Evolutionary conservation across 257 asterid genomes (phyloP), one percentile per base, ranked within the genome.

Genomic region (Leonotis leonurus): DNA sequence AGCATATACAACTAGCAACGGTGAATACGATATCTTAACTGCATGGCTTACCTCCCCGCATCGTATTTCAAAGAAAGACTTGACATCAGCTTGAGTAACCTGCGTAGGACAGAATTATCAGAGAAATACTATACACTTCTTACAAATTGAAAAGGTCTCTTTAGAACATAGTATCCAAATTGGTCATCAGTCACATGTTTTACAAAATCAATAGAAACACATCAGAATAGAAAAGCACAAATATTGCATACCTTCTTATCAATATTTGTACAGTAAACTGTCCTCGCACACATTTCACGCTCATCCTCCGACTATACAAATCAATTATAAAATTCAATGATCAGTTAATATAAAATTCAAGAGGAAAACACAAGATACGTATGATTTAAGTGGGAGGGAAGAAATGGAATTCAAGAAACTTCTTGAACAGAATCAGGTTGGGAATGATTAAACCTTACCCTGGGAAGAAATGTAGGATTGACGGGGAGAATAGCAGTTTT

Each of bases 401-500:
- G 16, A 13, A 0, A 60, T 13, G 33, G 16, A 67, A 24, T 43
- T 33, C 4, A 18, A 39, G 20, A 58, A 24, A 22, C n/a, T 25
- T 35, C n/a, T 37, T 54, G 9, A 51, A 58, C 35, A 51, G 14
- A 58, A 50, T 9, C 7, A 53, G 13, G 17, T 49, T 39, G 40
- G 43, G 6, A 10, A 37, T 20, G 37, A 49, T 53, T 60, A 35
- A 51, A 25, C 44, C 81, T 59, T 73, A 92, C 99, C 90, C 88
- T 77, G 45, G 99, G 99, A 65, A 92, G 95, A 66, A 89, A 89
- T 48, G 95, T 88, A 26, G 99, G 97, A 75, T 92, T 92, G 69
- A 86, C 97, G 0, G 99, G 99, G 62, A 89, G 93, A 53, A 92
- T 89, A 56, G 99, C 97, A 54, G 99, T 92, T 80, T 89, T 92